Conservation (phyloP, 148 eudicot genomes). For the Vaccinium corymbosum region DNA sequence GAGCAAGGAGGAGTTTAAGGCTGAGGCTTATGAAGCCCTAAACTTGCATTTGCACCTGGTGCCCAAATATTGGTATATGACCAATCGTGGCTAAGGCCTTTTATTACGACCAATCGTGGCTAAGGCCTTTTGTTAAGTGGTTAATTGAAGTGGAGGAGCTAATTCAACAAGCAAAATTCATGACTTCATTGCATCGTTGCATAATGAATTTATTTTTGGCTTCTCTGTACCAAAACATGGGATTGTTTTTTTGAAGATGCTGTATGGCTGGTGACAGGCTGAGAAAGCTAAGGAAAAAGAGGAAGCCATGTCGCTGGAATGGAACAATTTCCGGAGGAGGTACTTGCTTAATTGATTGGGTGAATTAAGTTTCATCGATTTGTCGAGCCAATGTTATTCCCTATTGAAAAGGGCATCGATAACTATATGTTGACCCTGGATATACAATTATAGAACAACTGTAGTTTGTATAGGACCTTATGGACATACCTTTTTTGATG, state of each 20-base stretch:
- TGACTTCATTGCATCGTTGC: not conserved
- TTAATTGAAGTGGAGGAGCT: not conserved
- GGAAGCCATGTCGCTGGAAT: conserved; percentile 59
- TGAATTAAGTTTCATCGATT: not conserved
- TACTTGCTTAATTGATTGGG: conserved; percentile 20
- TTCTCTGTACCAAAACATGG: not conserved
- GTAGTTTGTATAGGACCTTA: not conserved
- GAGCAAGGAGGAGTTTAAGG: not conserved
- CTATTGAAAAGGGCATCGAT: not conserved
- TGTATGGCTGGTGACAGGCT: conserved; percentile 52
- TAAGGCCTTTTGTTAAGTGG: not conserved
- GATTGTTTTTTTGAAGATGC: conserved; percentile 14
- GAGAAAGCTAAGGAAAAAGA: conserved; percentile 86
- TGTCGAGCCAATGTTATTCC: not conserved
- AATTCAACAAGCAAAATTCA: not conserved
- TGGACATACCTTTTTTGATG: not conserved
- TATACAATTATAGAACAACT: not conserved
- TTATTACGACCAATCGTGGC: not conserved
- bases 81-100: not conserved
- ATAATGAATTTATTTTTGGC: not conserved
- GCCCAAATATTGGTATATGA: not conserved
- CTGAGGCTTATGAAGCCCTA: not conserved
- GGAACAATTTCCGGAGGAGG: conserved; percentile 53
- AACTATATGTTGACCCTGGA: not conserved
- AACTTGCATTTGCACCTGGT: not conserved